These are phyloP conservation scores for Eruca vesicaria DNA, from an alignment of 441 rosid genomes.

Conservation along the genomic window DNA sequence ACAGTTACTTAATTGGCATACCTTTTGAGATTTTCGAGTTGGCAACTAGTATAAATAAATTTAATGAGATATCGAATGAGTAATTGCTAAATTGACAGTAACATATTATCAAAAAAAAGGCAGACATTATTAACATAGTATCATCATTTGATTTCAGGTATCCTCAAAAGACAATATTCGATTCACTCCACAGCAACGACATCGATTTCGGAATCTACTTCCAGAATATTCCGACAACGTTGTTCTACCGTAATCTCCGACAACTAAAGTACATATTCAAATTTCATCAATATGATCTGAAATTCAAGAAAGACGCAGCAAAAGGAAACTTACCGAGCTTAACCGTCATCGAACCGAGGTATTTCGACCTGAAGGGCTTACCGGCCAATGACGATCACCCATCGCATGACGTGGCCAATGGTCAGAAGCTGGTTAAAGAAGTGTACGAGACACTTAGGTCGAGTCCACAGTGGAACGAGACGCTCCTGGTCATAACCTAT, in stretches of 20 bases:
- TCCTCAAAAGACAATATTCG: constrained; percentile 89
- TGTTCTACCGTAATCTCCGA: constrained; percentile 85
- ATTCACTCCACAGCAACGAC: constrained; percentile 72
- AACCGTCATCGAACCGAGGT: constrained; percentile 91
- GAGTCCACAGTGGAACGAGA: constrained; percentile 96
- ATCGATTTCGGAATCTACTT: constrained; percentile 75
- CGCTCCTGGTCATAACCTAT: constrained; percentile 77
- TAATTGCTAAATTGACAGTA: neutral
- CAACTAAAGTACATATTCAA: constrained; percentile 67
- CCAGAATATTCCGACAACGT: constrained; percentile 75
- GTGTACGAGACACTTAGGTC: constrained; percentile 85
- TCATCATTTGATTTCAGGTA: constrained; percentile 22
- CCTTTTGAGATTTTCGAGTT: neutral
- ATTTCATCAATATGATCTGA: constrained; percentile 63
- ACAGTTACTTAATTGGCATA: neutral
- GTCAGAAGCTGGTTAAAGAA: constrained; percentile 85
- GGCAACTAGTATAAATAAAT: neutral
- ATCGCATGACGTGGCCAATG: constrained; percentile 89
- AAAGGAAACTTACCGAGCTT: constrained; percentile 75
- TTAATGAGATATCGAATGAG: neutral
- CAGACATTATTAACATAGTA: neutral
- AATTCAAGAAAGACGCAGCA: constrained; percentile 73
- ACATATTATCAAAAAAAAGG: too few relatives aligned
- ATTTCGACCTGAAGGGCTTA: constrained; percentile 66
- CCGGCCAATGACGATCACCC: constrained; percentile 97